phyloP scores from a whole-genome alignment of 768 basidiomycete species.

The Pholiota conissans region DNA sequence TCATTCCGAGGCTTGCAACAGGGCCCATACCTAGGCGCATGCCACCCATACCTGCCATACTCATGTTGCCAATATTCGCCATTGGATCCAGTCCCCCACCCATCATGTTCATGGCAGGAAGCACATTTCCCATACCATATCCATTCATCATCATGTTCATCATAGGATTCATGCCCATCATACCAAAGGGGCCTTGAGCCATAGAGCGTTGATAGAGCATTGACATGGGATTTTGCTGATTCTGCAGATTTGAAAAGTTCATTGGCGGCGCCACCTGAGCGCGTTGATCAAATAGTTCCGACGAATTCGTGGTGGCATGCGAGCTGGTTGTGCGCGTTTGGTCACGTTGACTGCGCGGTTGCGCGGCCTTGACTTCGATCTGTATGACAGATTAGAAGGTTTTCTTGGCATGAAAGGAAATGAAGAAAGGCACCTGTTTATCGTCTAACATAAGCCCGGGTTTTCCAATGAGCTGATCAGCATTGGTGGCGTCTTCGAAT shows the following conservation, averaged over 20 bases:
- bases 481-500: constrained; percentile 64
- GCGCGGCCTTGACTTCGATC: constrained; percentile 85
- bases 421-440: constrained; percentile 55
- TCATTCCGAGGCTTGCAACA: not conserved
- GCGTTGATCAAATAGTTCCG: constrained; percentile 14
- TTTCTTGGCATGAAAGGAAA: not conserved
- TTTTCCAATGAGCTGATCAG: constrained; percentile 67
- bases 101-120: constrained; percentile 29
- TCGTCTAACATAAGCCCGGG: constrained; percentile 73
- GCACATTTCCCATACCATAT: constrained; percentile 31
- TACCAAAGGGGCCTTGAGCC: constrained; percentile 42
- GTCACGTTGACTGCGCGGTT: constrained; percentile 66
- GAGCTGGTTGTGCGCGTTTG: constrained; percentile 41
- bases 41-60: constrained; percentile 36
- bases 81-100: constrained; percentile 22
- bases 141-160: constrained; percentile 50
- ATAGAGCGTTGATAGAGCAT: constrained; percentile 58
- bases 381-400: constrained; percentile 23
- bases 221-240: constrained; percentile 39
- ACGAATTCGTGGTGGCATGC: constrained; percentile 2
- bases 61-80: constrained; percentile 27
- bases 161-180: constrained; percentile 50
- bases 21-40: constrained; percentile 37
- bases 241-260: constrained; percentile 26
- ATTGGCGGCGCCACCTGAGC: constrained; percentile 11